phyloP scores from a whole-genome alignment of 169 alveolate genomes.

The Eimeria tenella region DNA sequence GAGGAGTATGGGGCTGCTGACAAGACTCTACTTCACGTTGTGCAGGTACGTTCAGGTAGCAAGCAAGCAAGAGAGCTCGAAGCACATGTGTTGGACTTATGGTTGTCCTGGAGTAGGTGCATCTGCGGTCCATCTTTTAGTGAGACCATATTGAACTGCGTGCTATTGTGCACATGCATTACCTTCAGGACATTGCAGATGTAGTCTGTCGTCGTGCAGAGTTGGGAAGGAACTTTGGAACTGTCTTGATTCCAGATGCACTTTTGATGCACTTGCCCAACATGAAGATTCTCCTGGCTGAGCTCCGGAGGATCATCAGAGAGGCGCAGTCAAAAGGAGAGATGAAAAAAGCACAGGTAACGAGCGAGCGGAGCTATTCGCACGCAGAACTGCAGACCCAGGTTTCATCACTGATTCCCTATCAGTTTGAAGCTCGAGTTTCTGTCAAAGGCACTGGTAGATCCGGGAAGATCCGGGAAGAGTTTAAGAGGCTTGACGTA shows the following conservation, averaged over 20 bases:
- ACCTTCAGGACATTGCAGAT: slow-evolving; percentile 94
- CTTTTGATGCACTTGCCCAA: slow-evolving; percentile 94
- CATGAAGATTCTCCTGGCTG: slow-evolving; percentile 88
- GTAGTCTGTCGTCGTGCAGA: slow-evolving; percentile 96
- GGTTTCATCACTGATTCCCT: too few relatives aligned
- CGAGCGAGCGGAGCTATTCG: too few relatives aligned
- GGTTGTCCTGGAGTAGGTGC: neutral
- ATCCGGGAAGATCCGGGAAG: too few relatives aligned
- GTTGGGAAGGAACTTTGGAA: slow-evolving; percentile 96
- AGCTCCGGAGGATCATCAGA: slow-evolving; percentile 72
- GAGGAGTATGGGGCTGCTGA: slow-evolving; percentile 97
- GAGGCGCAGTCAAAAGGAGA: slow-evolving; percentile 74
- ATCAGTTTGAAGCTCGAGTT: too few relatives aligned
- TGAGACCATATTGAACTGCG: neutral
- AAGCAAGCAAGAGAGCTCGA: neutral
- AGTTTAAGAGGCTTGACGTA: too few relatives aligned
- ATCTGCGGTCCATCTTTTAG: neutral
- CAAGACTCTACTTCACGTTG: slow-evolving; percentile 95
- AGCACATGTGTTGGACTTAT: neutral
- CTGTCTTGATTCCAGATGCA: slow-evolving; percentile 98
- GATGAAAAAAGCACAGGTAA: slow-evolving; percentile 72
- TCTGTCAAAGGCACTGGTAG: too few relatives aligned
- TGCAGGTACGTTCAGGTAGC: slow-evolving; percentile 73
- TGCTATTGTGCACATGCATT: neutral
- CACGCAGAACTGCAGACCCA: too few relatives aligned